A percentile compares a stretch with the other conserved stretches of the same genome.
Conservation (phyloP, 805 yeast genomes). For the Debaryomyces castellii region DNA sequence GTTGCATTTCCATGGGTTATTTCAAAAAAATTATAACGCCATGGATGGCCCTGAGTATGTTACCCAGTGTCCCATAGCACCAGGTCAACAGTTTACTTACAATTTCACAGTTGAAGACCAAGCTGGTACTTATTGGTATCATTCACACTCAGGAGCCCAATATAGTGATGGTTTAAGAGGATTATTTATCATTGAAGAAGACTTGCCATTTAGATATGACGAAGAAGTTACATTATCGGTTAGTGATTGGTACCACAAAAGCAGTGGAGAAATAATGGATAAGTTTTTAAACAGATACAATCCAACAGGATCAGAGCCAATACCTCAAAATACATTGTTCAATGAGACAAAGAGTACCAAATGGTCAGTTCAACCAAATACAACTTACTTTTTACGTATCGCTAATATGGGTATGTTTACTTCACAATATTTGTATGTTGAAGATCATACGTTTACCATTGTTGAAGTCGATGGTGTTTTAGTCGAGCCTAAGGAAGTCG, state of each 20-base stretch:
- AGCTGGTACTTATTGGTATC: slow-evolving; percentile 62
- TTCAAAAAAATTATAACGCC: slow-evolving; percentile 33
- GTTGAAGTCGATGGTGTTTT: slow-evolving; percentile 92
- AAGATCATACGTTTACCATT: slow-evolving; percentile 82
- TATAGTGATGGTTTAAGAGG: slow-evolving; percentile 80
- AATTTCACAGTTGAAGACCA: slow-evolving; percentile 38
- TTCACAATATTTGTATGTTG: slow-evolving; percentile 85
- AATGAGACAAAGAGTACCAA: slow-evolving; percentile 79
- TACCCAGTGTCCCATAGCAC: slow-evolving; percentile 47
- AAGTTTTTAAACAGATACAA: slow-evolving; percentile 69
- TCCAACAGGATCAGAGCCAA: slow-evolving; percentile 98
- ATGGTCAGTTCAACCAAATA: slow-evolving; percentile 80
- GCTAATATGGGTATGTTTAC: slow-evolving; percentile 89
- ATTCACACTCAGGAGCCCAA: slow-evolving; percentile 74
- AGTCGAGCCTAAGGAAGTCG: slow-evolving; percentile 72
- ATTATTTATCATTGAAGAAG: slow-evolving; percentile 57
- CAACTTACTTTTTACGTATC: slow-evolving; percentile 78
- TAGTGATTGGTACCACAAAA: slow-evolving; percentile 86
- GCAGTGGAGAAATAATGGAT: slow-evolving; percentile 49
- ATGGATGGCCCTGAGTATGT: slow-evolving; percentile 50
- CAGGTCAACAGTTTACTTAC: slow-evolving; percentile 36
- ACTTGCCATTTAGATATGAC: slow-evolving; percentile 50
- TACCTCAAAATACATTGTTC: slow-evolving; percentile 77
- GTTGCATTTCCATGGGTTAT: slow-evolving; percentile 47
- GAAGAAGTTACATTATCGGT: slow-evolving; percentile 71